These are phyloP conservation scores for Fusarium xyrophilum DNA, from an alignment of 2,329 filamentous ascomycete species.

Conservation along the genomic window DNA sequence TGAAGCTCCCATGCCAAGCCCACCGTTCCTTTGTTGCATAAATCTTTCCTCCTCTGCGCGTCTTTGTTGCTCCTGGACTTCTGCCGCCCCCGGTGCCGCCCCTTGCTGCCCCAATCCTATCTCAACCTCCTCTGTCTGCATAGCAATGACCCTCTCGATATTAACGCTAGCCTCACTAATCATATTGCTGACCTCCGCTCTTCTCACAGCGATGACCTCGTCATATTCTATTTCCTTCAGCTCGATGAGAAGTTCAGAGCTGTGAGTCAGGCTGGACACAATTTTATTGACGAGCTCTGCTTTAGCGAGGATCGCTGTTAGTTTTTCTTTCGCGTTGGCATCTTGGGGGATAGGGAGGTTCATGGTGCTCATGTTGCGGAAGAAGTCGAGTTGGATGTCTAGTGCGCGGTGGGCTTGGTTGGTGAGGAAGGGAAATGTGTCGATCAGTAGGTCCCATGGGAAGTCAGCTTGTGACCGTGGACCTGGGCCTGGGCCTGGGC, in stretches of 20 bases:
- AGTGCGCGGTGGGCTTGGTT: not conserved
- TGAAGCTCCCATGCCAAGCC: not conserved
- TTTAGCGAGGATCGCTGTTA: not conserved
- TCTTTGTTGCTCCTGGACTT: not conserved
- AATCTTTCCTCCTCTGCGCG: not conserved
- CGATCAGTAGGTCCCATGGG: not conserved
- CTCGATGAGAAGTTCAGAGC: not conserved
- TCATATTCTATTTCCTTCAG: not conserved
- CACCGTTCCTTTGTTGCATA: not conserved
- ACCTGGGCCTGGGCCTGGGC: no score
- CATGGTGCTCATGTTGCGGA: not conserved
- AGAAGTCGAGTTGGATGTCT: not conserved
- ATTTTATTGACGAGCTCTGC: not conserved
- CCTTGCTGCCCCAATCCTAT: not conserved
- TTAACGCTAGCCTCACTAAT: not conserved
- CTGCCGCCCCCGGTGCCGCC: not conserved
- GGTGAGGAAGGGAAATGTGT: not conserved
- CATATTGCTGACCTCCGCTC: not conserved
- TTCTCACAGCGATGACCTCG: not conserved
- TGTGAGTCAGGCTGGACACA: not conserved
- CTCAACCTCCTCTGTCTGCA: not conserved
- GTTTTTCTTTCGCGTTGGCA: rapidly evolving
- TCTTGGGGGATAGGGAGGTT: not conserved
- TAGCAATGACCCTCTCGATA: not conserved
- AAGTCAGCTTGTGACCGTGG: not conserved